A percentile compares a stretch with the other conserved stretches of the same genome.
phyloP scores from a whole-genome alignment of 164 flowering plant species.

The Aristolochia californica region DNA sequence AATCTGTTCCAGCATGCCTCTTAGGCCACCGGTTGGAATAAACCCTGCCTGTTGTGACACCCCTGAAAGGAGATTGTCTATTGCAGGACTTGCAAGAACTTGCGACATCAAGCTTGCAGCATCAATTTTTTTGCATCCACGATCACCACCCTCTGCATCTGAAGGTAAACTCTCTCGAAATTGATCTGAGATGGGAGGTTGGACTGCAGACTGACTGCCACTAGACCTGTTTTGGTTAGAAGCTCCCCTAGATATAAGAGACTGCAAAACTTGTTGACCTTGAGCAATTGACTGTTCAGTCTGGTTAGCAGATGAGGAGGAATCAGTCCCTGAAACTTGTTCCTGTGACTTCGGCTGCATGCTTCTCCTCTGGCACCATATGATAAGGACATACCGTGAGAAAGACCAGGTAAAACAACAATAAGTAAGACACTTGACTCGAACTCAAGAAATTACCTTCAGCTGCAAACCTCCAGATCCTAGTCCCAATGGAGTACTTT shows the following conservation, averaged over 20 bases:
- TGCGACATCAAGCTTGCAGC: slow-evolving; percentile 56
- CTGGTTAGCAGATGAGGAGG: slow-evolving; percentile 3
- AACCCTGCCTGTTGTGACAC: slow-evolving; percentile 77
- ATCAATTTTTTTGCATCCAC: slow-evolving; percentile 26
- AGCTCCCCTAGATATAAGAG: slow-evolving; percentile 33
- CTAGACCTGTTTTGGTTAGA: slow-evolving; percentile 16
- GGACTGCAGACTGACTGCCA: slow-evolving; percentile 15
- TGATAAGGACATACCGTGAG: neutral
- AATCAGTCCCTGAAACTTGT: slow-evolving; percentile 19
- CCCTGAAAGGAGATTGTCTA: slow-evolving; percentile 61
- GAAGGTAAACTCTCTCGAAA: slow-evolving; percentile 9
- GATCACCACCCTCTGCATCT: slow-evolving; percentile 22
- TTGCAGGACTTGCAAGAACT: slow-evolving; percentile 52
- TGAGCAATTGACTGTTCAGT: slow-evolving; percentile 11
- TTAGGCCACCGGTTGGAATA: slow-evolving; percentile 65
- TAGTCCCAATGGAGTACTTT: slow-evolving; percentile 65
- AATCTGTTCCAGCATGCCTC: slow-evolving; percentile 68
- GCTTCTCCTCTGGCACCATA: slow-evolving; percentile 28
- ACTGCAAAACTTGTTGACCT: slow-evolving; percentile 37
- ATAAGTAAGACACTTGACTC: neutral
- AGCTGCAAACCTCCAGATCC: slow-evolving; percentile 79
- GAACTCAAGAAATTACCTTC: slow-evolving; percentile 34
- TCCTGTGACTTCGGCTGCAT: slow-evolving; percentile 26
- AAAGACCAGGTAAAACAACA: neutral
- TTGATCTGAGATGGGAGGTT: slow-evolving; percentile 17